Evolutionary conservation across 2,329 filamentous ascomycete species (phyloP).

Genomic region (Ascocoryne sarcoides): DNA sequence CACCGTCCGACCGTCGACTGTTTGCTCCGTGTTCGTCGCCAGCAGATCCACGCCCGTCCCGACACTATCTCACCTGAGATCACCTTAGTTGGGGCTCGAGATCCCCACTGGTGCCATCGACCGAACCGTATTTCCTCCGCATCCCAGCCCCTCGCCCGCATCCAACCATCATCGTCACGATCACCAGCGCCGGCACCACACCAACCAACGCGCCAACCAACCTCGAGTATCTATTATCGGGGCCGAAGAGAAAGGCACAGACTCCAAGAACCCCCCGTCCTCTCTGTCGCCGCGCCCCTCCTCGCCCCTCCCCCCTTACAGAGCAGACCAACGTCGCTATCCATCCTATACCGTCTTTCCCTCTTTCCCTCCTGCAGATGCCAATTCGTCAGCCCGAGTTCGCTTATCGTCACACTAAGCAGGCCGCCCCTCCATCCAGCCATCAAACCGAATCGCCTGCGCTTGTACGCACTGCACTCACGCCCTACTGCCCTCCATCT

Average conservation of each 20-base stretch:
- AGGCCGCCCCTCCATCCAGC: background rate
- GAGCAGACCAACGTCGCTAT: conserved; percentile 11
- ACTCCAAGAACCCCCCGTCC: background rate
- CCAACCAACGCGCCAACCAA: background rate
- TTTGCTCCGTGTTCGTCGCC: background rate
- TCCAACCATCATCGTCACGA: background rate
- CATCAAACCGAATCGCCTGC: conserved; percentile 1
- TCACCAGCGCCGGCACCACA: background rate
- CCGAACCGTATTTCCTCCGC: background rate
- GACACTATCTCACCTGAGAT: no score
- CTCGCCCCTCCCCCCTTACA: background rate
- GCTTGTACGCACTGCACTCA: background rate
- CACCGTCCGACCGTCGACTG: background rate
- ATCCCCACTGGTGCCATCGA: background rate
- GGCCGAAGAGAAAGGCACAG: no score
- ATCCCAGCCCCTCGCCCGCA: background rate
- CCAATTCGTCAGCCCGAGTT: conserved; percentile 2
- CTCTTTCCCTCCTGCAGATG: background rate
- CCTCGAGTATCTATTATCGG: background rate
- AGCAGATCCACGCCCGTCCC: no score
- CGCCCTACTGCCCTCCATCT: background rate
- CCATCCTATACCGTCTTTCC: conserved; percentile 1
- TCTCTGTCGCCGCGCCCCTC: background rate
- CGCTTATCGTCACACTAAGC: conserved; percentile 21
- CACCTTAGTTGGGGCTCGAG: no score